These are phyloP conservation scores for Chaetomium sp. DNA, from an alignment of 2,329 filamentous ascomycete species.

Conservation along the genomic window DNA sequence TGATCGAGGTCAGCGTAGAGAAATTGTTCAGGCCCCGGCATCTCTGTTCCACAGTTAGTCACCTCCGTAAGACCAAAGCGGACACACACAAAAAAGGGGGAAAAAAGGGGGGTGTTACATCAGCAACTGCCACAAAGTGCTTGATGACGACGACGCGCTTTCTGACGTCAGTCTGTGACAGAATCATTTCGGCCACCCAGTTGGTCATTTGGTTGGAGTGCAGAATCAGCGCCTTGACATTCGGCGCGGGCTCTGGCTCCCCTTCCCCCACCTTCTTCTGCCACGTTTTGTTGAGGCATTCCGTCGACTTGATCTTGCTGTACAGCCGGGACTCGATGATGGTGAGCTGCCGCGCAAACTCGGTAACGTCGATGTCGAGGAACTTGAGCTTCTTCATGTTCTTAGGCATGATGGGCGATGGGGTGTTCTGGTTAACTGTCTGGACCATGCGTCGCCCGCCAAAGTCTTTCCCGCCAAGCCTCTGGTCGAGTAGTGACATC, in stretches of 20 bases:
- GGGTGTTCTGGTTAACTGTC: conserved; percentile 79
- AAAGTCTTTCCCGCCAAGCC: conserved; percentile 81
- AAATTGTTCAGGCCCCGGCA: conserved; percentile 94
- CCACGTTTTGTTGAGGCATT: conserved; percentile 98
- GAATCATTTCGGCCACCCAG: conserved; percentile 99
- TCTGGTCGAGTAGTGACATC: conserved; percentile 85
- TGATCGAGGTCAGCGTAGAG: conserved; percentile 95
- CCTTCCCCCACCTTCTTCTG: conserved; percentile 88
- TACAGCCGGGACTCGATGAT: conserved; percentile 96
- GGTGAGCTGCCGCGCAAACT: conserved; percentile 96
- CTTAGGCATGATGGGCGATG: conserved; percentile 89
- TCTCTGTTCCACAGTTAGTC: conserved; percentile 63
- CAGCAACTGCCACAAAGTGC: conserved; percentile 94
- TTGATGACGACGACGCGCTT: conserved; percentile 97
- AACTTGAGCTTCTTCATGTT: conserved; percentile 99
- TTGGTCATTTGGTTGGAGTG: conserved; percentile 99
- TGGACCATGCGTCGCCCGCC: conserved; percentile 83
- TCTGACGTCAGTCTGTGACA: conserved; percentile 91
- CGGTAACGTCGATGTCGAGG: conserved; percentile 90
- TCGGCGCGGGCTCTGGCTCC: conserved; percentile 82
- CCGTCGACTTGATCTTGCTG: conserved; percentile 91
- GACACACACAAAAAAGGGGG: not conserved
- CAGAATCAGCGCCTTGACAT: conserved; percentile 93
- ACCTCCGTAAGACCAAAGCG: conserved; percentile 3
- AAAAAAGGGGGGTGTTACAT: conserved; percentile 62